Evolutionary conservation across 805 yeast genomes (phyloP), one percentile per base, ranked within the genome.

Genomic region (Cyberlindnera bimundalis): DNA sequence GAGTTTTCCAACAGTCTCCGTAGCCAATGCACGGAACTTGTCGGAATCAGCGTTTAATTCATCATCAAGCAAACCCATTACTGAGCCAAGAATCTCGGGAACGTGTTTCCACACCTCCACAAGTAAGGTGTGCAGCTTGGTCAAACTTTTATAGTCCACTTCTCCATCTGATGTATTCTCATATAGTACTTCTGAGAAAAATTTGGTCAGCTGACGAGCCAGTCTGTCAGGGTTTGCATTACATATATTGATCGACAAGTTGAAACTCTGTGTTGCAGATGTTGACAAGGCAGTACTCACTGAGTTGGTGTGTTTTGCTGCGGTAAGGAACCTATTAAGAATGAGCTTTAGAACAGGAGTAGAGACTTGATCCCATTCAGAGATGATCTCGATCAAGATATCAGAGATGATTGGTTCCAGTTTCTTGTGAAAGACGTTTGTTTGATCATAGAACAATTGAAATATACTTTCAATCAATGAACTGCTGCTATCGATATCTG

Each of bases 31-130:
- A 47, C 96, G 71, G 15, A 84, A 68, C 13, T 67, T 60, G 23
- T 76, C 78, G 48, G 79, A 75, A 30, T 82, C 85, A 0, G 95
- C 87, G 43, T 78, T 78, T 30, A 89, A 64, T 50, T 89, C 95
- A 52, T 85, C 88, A 49, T 85, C 86, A 4, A 89, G 66, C 37
- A 86, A 73, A 0, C 95, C 93, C 70, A 85, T 76, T 0, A 84
- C 83, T 1, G 93, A 77, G 4, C 76, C 71, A 10, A 86, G 66
- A 16, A 85, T 64, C 34, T 84, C 93, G 0, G 96, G 96, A 0
- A 79, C 80, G 37, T 76, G 71, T 50, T 70, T 76, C 96, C 96
- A 90, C 2, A 89, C 65, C 45, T 81, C 81, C 2, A 80, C 63
- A 0, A 81, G 65, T 25, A 87, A 62, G 11, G 61, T 69, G 54